Evolutionary conservation across 208 protist species (phyloP).

Genomic region (Crithidia acanthocephali): DNA sequence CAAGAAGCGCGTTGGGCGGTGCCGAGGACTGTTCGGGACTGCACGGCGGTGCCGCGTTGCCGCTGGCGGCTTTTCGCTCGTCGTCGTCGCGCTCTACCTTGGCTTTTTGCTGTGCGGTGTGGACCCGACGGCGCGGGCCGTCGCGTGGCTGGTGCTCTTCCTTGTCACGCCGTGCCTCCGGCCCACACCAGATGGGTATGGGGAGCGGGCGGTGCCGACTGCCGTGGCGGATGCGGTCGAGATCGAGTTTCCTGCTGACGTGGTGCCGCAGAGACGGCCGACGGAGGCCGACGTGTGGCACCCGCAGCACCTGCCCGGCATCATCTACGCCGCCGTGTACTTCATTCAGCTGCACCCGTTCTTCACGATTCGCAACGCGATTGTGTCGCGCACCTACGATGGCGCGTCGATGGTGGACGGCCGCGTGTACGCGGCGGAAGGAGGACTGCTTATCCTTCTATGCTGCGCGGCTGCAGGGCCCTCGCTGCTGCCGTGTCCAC

Average conservation of each 20-base stretch:
- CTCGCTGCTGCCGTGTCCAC: neutral
- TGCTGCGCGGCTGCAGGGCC: neutral
- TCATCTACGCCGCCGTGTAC: constrained; percentile 36
- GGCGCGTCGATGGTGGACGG: constrained; percentile 15
- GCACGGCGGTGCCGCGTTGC: neutral
- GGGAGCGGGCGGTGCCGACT: neutral
- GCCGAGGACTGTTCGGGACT: neutral
- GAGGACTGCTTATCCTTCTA: constrained; percentile 8
- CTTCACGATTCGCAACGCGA: constrained; percentile 43
- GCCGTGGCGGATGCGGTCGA: neutral
- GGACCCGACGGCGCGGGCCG: constrained; percentile 17
- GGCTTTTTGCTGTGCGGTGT: neutral
- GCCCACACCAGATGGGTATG: neutral
- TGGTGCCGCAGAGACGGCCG: neutral
- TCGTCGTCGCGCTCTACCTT: neutral
- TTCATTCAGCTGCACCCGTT: constrained; percentile 45
- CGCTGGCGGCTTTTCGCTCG: neutral
- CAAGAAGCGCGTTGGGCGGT: neutral
- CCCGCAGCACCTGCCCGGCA: constrained; percentile 11
- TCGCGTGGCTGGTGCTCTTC: constrained; percentile 25
- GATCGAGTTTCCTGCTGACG: constrained; percentile 4
- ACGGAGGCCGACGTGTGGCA: neutral
- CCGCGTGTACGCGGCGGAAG: constrained; percentile 17
- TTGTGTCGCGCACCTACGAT: constrained; percentile 35
- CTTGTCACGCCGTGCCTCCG: constrained; percentile 1